Base-by-base conservation (phyloP, 2,329 filamentous ascomycete genomes). In the Fusarium sororula region DNA sequence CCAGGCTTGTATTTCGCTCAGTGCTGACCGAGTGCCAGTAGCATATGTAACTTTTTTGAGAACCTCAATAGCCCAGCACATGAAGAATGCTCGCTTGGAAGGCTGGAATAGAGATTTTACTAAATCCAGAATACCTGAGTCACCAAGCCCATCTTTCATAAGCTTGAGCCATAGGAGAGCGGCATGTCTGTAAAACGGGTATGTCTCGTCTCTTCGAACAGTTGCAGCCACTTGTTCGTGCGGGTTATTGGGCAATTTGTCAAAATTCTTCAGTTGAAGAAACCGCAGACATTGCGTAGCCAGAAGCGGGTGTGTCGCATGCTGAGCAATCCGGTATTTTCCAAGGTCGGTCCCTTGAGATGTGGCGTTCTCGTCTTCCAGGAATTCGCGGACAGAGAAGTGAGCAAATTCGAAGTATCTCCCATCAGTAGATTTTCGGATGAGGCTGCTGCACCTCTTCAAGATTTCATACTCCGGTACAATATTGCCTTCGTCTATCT, bases 331-430 rank as follows among this genome's bases (percentile, higher is more conserved):
- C 24, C 20, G 14, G 26, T 67, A 75, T 1, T 51, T 37, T 4
- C 22, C 20, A 3, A 75, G 22, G 0, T 28, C 51, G 1, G 24
- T 8, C 2, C 18, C 18, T 9, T 42, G 18, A 3, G 8, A 44
- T 0, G 65, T 15, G 1, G 32, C 57, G 2, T 7, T 22, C 42
- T 55, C 8, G 18, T 63, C 32, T 24, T 56, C 30, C 5, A 75
- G 57, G 18, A 64, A 76, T 6, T 76, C 74, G 13, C 51, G 45
- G 6, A 76, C 73, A 2, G 73, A 63, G 37, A 76, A 76, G 3
- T 76, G 73, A 0, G 73, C 71, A 41, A 68, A 66, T 7, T 74
- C 74, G 9, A 76, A 56, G 26, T 22, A 18, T 0, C 3, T 6
- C 0, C 30, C 63, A 15, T 59, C 10, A 1, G 37, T 18, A 2